Evolutionary conservation across 495 filamentous ascomycete genomes (phyloP).

Genomic region (Hypoxylon fuscum): DNA sequence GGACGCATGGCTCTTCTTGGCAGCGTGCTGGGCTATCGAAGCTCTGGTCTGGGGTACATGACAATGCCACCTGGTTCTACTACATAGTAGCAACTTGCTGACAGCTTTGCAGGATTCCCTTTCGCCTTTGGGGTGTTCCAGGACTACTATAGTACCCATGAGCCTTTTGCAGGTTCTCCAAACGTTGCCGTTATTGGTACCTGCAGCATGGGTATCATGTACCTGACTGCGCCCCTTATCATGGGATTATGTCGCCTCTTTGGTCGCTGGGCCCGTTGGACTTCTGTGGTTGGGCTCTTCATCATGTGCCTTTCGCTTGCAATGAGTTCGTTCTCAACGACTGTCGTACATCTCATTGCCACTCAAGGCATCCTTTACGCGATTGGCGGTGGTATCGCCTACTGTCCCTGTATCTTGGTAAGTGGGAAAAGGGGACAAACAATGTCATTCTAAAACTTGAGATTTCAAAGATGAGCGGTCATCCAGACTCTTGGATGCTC

Average conservation of each 20-base stretch:
- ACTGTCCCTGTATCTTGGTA: slow-evolving; percentile 51
- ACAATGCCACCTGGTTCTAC: background rate
- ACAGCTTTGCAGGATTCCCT: slow-evolving; percentile 59
- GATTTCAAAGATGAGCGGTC: background rate
- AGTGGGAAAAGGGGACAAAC: slow-evolving; percentile 6
- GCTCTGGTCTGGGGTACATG: slow-evolving; percentile 65
- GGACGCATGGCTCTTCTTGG: slow-evolving; percentile 67
- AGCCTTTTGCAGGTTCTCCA: slow-evolving; percentile 52
- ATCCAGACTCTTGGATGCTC: no score
- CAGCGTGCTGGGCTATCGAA: slow-evolving; percentile 64
- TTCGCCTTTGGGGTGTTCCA: slow-evolving; percentile 69
- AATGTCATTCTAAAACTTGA: background rate
- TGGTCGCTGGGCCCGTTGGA: slow-evolving; percentile 43
- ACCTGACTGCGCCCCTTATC: slow-evolving; percentile 53
- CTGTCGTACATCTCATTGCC: slow-evolving; percentile 46
- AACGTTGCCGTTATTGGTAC: slow-evolving; percentile 44
- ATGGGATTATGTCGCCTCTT: slow-evolving; percentile 46
- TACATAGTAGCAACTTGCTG: slow-evolving; percentile 3
- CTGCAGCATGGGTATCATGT: slow-evolving; percentile 56
- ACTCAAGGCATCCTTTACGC: slow-evolving; percentile 59
- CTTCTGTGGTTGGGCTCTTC: slow-evolving; percentile 43
- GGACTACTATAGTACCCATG: slow-evolving; percentile 62
- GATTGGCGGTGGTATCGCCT: slow-evolving; percentile 52
- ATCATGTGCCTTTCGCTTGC: slow-evolving; percentile 45
- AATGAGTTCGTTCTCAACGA: slow-evolving; percentile 51